A percentile compares a stretch with the other conserved stretches of the same genome.
phyloP scores from a whole-genome alignment of 1,284 basidiomycete genomes.

The Malassezia yamatoensis region DNA sequence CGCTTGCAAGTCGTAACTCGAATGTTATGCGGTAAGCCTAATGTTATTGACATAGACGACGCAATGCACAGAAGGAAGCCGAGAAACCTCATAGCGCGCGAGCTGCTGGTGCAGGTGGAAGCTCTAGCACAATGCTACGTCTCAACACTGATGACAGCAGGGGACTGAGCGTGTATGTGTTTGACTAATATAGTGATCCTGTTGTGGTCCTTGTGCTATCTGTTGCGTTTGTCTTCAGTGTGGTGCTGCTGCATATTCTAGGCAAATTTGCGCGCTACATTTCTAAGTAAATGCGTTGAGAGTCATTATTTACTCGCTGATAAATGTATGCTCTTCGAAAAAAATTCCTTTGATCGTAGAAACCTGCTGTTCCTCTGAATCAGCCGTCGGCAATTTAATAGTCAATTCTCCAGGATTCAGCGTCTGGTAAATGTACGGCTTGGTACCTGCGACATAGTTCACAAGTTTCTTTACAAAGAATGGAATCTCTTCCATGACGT shows the following conservation, averaged over 20 bases:
- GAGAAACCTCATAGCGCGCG: conserved; percentile 76
- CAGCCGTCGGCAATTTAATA: conserved; percentile 55
- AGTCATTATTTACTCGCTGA: conserved; percentile 48
- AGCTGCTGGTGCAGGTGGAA: conserved; percentile 88
- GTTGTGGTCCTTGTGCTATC: conserved; percentile 95
- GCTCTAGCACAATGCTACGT: conserved; percentile 94
- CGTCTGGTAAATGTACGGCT: conserved; percentile 89
- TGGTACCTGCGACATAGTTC: conserved; percentile 79
- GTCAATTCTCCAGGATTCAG: conserved; percentile 62
- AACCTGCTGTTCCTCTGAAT: conserved; percentile 8
- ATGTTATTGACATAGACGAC: conserved; percentile 14
- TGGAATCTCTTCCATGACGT: conserved; percentile 90
- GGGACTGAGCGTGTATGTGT: conserved; percentile 82
- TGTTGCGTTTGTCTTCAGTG: conserved; percentile 92
- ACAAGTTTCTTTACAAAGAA: conserved; percentile 77
- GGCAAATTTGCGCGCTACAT: conserved; percentile 86
- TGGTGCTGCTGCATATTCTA: conserved; percentile 97
- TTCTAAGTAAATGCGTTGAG: conserved; percentile 57
- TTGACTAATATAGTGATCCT: conserved; percentile 63
- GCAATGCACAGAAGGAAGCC: conserved; percentile 60
- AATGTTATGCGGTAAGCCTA: conserved; percentile 16
- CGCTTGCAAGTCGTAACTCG: conserved; percentile 19
- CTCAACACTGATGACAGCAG: conserved; percentile 90
- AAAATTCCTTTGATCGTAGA: conserved; percentile 55
- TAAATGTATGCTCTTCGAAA: conserved; percentile 84